Base-by-base conservation (phyloP, 805 yeast species). In the Spathaspora girioi region DNA sequence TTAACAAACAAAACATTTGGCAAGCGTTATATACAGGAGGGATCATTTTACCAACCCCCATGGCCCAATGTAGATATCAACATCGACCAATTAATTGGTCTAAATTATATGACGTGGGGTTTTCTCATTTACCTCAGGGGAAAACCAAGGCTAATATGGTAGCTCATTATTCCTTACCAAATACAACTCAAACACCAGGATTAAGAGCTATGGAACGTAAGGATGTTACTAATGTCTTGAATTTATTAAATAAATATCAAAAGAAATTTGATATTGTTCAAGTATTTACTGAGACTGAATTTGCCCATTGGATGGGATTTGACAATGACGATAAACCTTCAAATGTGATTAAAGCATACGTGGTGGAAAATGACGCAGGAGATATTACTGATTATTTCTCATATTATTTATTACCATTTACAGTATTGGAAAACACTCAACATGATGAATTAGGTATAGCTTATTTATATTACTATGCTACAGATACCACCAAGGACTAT, bases 11-110 rank as follows among this genome's bases (percentile, higher is more conserved):
- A 43, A 82, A 88, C 53, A 87, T 92, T 54, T 94, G 97, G 97
- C 97, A 92, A 68, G 99, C 98, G 0, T 78, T 94, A 54, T 90
- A 89, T 69, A 93, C 99, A 9, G 96, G 93, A 0, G 99, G 98
- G 10, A 83, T 85, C 2, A 85, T 90, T 1, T 76, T 94, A 51
- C 99, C 99, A 19, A 84, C 92, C n/a, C 99, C 99, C 0, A 81
- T 93, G 4, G 75, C 96, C 11, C 83, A 89, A 1, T 86, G 96
- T 65, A 80, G 97, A 54, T 94, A 94, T 67, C 87, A 88, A 42
- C 99, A 94, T 70, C 87, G 99, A 60, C 96, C 97, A 1, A 73
- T 94, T 57, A 87, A 94, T 65, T 94, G 99, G 98, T 72, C 82
- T 12, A 93, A 89, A 63, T 77, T 94, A 20, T 76, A 87, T 62